A percentile compares a stretch with the other conserved stretches of the same genome.
These are phyloP conservation scores for Termitomyces sp. DNA, from an alignment of 768 basidiomycete genomes.

Conservation along the genomic window DNA sequence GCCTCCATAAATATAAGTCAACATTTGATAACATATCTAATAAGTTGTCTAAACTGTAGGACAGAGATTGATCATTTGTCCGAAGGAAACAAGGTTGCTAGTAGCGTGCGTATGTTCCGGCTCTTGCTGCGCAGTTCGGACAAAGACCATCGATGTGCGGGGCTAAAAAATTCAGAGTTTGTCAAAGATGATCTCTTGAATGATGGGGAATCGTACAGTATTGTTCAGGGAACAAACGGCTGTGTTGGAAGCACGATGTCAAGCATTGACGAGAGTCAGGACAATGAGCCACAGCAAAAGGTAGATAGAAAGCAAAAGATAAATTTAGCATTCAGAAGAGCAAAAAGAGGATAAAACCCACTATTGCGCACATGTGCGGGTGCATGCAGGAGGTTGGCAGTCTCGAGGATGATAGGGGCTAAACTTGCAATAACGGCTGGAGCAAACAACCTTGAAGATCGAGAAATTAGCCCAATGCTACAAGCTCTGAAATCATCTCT, in stretches of 20 bases:
- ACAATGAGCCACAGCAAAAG: not conserved
- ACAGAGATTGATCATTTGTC: not conserved
- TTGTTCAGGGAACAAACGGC: constrained; percentile 41
- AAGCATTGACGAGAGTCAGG: not conserved
- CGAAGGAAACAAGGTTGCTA: not conserved
- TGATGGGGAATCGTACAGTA: constrained; percentile 29
- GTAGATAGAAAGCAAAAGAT: not conserved
- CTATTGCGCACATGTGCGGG: constrained; percentile 37
- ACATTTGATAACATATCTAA: not conserved
- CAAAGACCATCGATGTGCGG: constrained; percentile 37
- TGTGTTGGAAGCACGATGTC: constrained; percentile 8
- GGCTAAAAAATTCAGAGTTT: constrained; percentile 20
- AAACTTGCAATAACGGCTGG: constrained; percentile 37
- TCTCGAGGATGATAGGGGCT: constrained; percentile 43
- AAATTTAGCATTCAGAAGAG: not conserved
- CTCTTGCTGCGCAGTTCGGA: constrained; percentile 27
- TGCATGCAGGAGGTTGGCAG: constrained; percentile 40
- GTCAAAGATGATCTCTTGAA: not conserved
- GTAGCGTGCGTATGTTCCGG: constrained; percentile 2
- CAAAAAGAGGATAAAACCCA: constrained; percentile 16
- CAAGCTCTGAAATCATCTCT: not conserved
- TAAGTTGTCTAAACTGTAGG: not conserved
- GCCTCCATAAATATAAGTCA: not conserved
- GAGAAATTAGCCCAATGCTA: not conserved
- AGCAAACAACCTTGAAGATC: constrained; percentile 1